These are phyloP conservation scores for Diaporthe longicolla DNA, from an alignment of 2,329 filamentous ascomycete species.

Conservation along the genomic window DNA sequence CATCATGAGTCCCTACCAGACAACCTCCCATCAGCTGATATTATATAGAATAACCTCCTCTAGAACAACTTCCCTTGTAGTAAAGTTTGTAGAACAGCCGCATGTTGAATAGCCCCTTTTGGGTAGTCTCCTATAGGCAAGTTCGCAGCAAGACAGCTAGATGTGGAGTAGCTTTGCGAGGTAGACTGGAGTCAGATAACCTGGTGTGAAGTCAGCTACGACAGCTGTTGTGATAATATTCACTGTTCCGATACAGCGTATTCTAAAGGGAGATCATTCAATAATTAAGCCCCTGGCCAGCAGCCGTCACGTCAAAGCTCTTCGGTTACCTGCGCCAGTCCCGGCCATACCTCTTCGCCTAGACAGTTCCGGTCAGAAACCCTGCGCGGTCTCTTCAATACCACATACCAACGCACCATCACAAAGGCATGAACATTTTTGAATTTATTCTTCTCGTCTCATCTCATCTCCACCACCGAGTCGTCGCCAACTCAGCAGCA, in stretches of 20 bases:
- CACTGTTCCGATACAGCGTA: too few species aligned
- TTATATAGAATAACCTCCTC: not conserved
- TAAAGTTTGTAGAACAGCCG: too few species aligned
- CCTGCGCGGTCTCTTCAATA: not conserved
- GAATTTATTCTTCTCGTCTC: slow-evolving; percentile 6
- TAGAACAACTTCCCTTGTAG: not conserved
- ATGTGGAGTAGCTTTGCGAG: too few species aligned
- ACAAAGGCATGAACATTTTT: slow-evolving; percentile 7
- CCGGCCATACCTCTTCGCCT: too few species aligned
- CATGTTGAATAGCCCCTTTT: not conserved
- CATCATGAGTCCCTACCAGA: too few species aligned
- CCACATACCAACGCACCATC: not conserved
- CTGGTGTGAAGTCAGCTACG: not conserved
- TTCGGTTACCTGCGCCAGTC: not conserved
- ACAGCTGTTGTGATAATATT: not conserved
- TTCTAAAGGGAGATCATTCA: not conserved
- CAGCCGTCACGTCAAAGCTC: not conserved
- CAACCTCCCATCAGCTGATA: not conserved
- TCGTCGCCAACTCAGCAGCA: not conserved
- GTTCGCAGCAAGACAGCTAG: too few species aligned
- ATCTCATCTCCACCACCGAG: slow-evolving; percentile 11
- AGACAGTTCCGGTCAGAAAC: too few species aligned
- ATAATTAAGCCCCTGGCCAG: not conserved
- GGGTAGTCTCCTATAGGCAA: not conserved
- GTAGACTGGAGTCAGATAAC: not conserved